These are phyloP conservation scores for Echinosphaeria canescens DNA, from an alignment of 2,329 filamentous ascomycete species.

Conservation along the genomic window DNA sequence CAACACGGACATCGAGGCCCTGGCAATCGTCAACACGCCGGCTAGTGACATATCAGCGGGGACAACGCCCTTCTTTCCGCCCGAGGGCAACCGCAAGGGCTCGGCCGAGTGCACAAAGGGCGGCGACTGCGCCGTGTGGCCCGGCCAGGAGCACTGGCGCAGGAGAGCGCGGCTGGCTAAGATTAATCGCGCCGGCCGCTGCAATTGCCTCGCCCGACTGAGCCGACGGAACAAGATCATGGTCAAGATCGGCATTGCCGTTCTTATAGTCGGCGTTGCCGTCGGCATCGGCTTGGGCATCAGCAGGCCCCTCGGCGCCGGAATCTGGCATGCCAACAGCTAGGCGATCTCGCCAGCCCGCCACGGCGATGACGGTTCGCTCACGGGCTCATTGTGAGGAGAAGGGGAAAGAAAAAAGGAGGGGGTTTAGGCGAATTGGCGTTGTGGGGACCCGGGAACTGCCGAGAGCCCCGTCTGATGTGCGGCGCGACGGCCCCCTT, in stretches of 20 bases:
- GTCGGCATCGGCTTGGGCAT: constrained; percentile 30
- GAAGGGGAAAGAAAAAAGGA: no score
- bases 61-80: no score
- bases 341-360: no score
- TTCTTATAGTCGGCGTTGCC: constrained; percentile 7
- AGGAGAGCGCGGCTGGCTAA: constrained; percentile 34
- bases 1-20: constrained; percentile 34
- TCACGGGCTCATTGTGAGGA: no score
- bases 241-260: constrained; percentile 19
- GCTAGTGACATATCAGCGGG: no score
- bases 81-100: constrained; percentile 13
- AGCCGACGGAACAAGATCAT: constrained; percentile 30
- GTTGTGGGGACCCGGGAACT: no score
- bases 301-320: constrained; percentile 36
- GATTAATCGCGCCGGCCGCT: constrained; percentile 23
- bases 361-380: no score
- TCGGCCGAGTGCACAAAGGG: constrained; percentile 11
- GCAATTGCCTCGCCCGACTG: constrained; percentile 28
- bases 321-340: constrained; percentile 22
- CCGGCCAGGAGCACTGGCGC: constrained; percentile 35
- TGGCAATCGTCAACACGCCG: constrained; percentile 17
- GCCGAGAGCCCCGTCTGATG: no score
- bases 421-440: no score
- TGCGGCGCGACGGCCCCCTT: no score
- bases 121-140: constrained; percentile 35